Percentiles rank a stretch among this genome's conserved stretches.
Conservation (phyloP, 2,329 filamentous ascomycete species). For the Capronia americana region DNA sequence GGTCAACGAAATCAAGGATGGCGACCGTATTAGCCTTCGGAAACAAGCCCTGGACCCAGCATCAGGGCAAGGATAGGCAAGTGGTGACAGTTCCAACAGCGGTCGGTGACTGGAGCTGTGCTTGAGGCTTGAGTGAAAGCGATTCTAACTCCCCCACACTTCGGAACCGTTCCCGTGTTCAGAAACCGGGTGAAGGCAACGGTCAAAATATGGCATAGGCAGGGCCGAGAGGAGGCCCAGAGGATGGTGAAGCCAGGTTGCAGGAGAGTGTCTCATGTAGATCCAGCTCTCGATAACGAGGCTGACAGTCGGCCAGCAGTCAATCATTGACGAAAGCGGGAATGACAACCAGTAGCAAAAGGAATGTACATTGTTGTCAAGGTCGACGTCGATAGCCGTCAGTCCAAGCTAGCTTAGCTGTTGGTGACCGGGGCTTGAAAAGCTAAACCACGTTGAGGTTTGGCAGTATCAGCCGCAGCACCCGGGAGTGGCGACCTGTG, state of each 20-base stretch:
- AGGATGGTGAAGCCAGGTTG: background rate
- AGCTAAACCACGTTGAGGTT: background rate
- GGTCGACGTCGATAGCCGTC: background rate
- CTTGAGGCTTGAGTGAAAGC: background rate
- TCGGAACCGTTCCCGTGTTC: background rate
- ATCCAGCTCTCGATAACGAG: background rate
- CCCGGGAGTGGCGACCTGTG: background rate
- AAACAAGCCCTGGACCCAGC: background rate
- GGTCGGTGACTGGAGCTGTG: background rate
- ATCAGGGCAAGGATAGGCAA: background rate
- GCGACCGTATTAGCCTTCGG: background rate
- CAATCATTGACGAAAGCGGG: background rate
- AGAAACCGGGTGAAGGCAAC: background rate
- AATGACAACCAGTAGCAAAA: background rate
- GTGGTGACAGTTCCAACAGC: background rate
- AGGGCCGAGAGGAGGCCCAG: background rate
- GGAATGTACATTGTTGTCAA: background rate
- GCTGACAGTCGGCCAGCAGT: background rate
- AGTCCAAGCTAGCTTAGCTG: background rate
- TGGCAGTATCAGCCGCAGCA: conserved; percentile 1
- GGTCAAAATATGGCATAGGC: background rate
- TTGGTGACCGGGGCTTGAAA: background rate
- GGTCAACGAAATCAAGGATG: background rate
- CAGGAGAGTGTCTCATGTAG: background rate
- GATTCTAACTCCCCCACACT: background rate